These are phyloP conservation scores for Rhodomyrtus tomentosa DNA, from an alignment of 345 rosid species.

Conservation along the genomic window DNA sequence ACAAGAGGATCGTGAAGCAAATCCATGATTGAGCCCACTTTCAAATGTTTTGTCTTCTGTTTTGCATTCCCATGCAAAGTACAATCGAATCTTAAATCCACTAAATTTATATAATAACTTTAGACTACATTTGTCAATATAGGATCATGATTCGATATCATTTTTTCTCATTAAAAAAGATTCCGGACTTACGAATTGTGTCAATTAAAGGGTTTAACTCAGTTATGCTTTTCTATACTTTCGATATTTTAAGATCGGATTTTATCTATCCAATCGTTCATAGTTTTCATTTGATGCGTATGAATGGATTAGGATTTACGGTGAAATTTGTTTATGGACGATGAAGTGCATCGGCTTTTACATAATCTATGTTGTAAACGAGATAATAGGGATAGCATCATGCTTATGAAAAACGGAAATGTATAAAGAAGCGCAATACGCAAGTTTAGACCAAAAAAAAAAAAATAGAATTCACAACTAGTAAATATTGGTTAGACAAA, in stretches of 20 bases:
- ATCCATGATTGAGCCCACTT: background rate
- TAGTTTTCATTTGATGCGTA: background rate
- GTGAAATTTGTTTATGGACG: no score
- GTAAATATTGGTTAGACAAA: no score
- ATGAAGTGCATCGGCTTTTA: no score
- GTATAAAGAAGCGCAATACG: no score
- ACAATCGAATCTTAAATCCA: background rate
- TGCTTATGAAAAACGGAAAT: no score
- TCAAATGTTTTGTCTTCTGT: no score
- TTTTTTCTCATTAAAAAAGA: background rate
- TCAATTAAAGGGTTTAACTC: background rate
- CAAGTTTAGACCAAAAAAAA: no score
- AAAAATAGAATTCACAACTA: no score
- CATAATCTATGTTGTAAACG: no score
- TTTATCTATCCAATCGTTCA: no score
- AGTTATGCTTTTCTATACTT: background rate
- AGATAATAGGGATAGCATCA: no score
- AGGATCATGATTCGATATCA: background rate
- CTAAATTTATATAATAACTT: background rate
- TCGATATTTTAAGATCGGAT: background rate
- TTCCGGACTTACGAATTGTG: background rate
- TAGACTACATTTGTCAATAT: background rate
- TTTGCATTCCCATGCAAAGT: no score
- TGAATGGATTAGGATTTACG: background rate
- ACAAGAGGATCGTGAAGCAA: background rate